phyloP scores from a whole-genome alignment of 805 yeast genomes.

The Pichia deserticola region DNA sequence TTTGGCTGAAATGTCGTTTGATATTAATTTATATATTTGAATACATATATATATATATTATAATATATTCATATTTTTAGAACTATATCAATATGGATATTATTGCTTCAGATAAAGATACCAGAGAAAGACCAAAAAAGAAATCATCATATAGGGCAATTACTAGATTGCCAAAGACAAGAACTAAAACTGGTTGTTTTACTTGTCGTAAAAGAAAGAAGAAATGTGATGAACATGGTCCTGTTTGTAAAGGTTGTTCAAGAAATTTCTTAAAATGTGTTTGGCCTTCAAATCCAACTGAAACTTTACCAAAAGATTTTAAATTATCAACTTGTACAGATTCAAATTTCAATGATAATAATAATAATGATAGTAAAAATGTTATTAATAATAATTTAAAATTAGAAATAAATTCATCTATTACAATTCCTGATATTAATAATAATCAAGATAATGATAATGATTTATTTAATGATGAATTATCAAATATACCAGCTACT shows the following conservation, averaged over 20 bases:
- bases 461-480: constrained; percentile 3
- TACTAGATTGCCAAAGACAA: constrained; percentile 13
- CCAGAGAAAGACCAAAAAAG: constrained; percentile 1
- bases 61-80: no score
- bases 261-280: constrained; percentile 28
- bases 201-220: constrained; percentile 32
- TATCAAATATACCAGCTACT: constrained; percentile 20
- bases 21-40: no score
- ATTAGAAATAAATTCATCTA: no score
- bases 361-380: neutral
- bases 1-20: no score
- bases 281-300: constrained; percentile 24
- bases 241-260: constrained; percentile 30
- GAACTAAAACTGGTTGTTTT: constrained; percentile 31
- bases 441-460: neutral
- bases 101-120: neutral
- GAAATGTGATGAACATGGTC: constrained; percentile 29
- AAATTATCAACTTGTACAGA: constrained; percentile 17
- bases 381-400: no score
- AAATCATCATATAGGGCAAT: neutral
- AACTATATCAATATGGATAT: neutral
- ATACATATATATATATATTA: no score
- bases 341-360: no score
- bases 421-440: no score
- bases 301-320: constrained; percentile 23